A percentile compares a stretch with the other conserved stretches of the same genome.
Evolutionary conservation across 495 filamentous ascomycete species (phyloP).

Genomic region (Aspergillus cavernicola): DNA sequence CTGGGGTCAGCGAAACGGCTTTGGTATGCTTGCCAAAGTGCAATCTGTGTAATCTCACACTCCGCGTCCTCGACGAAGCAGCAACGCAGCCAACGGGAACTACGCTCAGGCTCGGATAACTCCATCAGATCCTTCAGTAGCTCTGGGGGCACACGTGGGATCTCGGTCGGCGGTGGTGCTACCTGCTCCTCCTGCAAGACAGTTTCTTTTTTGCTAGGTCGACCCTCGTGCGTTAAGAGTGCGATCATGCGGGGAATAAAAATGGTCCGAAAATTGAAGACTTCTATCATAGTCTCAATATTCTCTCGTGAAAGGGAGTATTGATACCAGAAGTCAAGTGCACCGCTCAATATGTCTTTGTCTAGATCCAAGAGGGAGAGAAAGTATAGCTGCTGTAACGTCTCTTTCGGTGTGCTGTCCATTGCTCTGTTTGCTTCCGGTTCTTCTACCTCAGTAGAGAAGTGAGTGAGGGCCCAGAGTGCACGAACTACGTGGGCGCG

Average conservation of each 20-base stretch:
- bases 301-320: conserved; percentile 87
- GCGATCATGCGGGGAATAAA: conserved; percentile 73
- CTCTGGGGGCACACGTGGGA: conserved; percentile 70
- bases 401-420: conserved; percentile 59
- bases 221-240: conserved; percentile 65
- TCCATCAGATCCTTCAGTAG: conserved; percentile 71
- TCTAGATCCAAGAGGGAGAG: conserved; percentile 81
- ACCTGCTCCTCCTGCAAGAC: conserved; percentile 45
- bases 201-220: conserved; percentile 36
- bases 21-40: conserved; percentile 96
- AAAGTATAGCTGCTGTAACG: conserved; percentile 66
- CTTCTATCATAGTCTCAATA: conserved; percentile 63
- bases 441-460: conserved; percentile 77
- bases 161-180: conserved; percentile 52
- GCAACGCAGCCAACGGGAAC: conserved; percentile 69
- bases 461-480: conserved; percentile 81
- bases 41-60: conserved; percentile 90
- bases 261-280: conserved; percentile 57
- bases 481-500: conserved; percentile 81
- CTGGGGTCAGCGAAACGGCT: conserved; percentile 61
- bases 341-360: conserved; percentile 80
- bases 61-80: conserved; percentile 77
- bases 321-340: conserved; percentile 92
- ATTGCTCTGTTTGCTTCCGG: conserved; percentile 63
- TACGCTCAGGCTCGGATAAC: conserved; percentile 80